Percentiles rank a stretch among this genome's conserved stretches.
Conservation (phyloP, 805 yeast species). For the Ogataea trehaloabstinens region DNA sequence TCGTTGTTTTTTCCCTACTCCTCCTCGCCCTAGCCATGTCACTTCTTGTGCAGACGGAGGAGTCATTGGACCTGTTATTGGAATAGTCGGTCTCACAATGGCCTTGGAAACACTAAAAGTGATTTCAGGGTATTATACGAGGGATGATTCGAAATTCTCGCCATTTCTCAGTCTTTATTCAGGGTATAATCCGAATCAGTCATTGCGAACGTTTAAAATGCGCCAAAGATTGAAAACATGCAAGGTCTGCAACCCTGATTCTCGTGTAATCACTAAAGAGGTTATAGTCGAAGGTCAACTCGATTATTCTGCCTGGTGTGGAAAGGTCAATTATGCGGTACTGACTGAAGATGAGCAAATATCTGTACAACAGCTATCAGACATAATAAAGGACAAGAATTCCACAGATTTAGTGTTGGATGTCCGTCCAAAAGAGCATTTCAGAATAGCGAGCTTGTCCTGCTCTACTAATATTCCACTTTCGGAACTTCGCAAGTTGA, state of each 20-base stretch:
- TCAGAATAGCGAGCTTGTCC: constrained; percentile 58
- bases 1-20: constrained; percentile 86
- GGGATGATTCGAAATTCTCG: constrained; percentile 48
- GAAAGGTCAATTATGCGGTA: constrained; percentile 47
- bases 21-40: constrained; percentile 82
- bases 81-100: constrained; percentile 84
- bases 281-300: constrained; percentile 47
- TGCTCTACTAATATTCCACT: constrained; percentile 64
- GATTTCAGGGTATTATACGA: constrained; percentile 51
- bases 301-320: constrained; percentile 77
- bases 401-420: constrained; percentile 45
- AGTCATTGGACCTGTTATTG: constrained; percentile 94
- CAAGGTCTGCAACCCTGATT: constrained; percentile 53
- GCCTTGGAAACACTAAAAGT: constrained; percentile 84
- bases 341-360: constrained; percentile 47
- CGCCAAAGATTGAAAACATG: constrained; percentile 63
- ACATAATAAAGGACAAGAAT: constrained; percentile 21
- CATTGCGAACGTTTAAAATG: constrained; percentile 75
- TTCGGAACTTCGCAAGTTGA: constrained; percentile 40
- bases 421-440: constrained; percentile 82
- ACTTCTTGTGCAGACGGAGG: constrained; percentile 92
- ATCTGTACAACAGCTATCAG: constrained; percentile 35
- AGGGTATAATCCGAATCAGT: constrained; percentile 59
- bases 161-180: constrained; percentile 71
- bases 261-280: constrained; percentile 48